Evolutionary conservation across 805 yeast species (phyloP).

Genomic region (Metschnikowia proteae): DNA sequence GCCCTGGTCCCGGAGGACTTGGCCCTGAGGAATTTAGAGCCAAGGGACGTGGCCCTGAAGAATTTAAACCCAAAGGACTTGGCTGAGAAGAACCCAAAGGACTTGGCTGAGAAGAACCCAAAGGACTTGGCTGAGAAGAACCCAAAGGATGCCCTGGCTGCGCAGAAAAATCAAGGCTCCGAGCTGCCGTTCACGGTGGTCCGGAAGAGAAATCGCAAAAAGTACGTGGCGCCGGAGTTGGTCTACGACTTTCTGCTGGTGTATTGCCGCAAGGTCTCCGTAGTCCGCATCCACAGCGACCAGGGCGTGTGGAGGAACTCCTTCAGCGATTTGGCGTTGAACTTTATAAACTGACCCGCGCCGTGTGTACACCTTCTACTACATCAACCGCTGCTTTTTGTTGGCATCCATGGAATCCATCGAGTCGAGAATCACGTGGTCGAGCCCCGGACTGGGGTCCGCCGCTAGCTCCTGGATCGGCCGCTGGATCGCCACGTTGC

Average conservation of each 20-base stretch:
- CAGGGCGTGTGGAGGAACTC: constrained; percentile 23
- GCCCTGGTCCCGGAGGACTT: background rate
- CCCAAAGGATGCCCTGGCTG: too few species aligned
- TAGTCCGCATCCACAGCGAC: constrained; percentile 20
- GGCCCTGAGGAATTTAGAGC: too few species aligned
- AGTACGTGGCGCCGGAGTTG: constrained; percentile 28
- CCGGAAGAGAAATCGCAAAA: constrained; percentile 18
- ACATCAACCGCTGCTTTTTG: constrained; percentile 14
- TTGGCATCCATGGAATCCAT: constrained; percentile 12
- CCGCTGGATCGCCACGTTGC: constrained; percentile 6
- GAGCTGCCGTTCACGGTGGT: constrained; percentile 17
- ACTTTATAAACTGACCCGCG: constrained; percentile 2
- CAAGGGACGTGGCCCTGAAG: too few species aligned
- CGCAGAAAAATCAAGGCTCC: too few species aligned
- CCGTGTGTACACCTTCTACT: background rate
- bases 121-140: too few species aligned
- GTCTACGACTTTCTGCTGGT: constrained; percentile 26
- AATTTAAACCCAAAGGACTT: too few species aligned
- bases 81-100: too few species aligned
- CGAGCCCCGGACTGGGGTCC: constrained; percentile 11
- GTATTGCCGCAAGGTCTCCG: constrained; percentile 28
- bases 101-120: too few species aligned
- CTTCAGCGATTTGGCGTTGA: constrained; percentile 19
- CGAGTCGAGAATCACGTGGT: constrained; percentile 12
- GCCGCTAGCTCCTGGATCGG: constrained; percentile 10